Conservation (phyloP, 306 rosid species). For the Neltuma alba region DNA sequence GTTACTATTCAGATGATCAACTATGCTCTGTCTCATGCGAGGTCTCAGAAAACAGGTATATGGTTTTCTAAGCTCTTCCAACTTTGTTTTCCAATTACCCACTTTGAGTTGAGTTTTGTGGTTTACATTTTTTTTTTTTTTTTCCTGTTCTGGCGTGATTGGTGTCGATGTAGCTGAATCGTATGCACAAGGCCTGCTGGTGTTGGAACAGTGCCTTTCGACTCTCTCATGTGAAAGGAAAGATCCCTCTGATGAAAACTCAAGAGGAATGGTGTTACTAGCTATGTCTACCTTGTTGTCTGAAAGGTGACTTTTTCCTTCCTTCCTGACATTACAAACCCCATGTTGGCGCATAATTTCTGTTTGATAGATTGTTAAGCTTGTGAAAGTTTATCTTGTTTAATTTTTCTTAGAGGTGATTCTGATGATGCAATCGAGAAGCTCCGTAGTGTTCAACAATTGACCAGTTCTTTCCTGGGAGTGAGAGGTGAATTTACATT, state of each 20-base stretch:
- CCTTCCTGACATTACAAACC: background rate
- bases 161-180: constrained; percentile 62
- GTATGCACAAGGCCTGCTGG: constrained; percentile 62
- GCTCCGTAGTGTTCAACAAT: constrained; percentile 62
- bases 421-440: constrained; percentile 67
- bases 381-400: constrained; percentile 2
- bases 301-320: constrained; percentile 61
- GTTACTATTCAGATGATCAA: constrained; percentile 71
- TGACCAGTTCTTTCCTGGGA: constrained; percentile 60
- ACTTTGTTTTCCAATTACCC: constrained; percentile 26
- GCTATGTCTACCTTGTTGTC: constrained; percentile 73
- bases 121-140: constrained; percentile 19
- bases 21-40: constrained; percentile 77
- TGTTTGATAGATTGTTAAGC: constrained; percentile 20
- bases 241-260: constrained; percentile 50
- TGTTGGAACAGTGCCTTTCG: constrained; percentile 77
- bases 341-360: constrained; percentile 1
- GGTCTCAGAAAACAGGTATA: constrained; percentile 78
- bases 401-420: constrained; percentile 55
- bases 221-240: constrained; percentile 58
- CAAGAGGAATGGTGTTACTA: constrained; percentile 72
- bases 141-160: constrained; percentile 1
- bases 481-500: constrained; percentile 58
- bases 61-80: background rate
- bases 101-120: background rate